Percentiles rank a stretch among this genome's conserved stretches.
Conservation (phyloP, 768 basidiomycete species). For the Kwoniella europaea region DNA sequence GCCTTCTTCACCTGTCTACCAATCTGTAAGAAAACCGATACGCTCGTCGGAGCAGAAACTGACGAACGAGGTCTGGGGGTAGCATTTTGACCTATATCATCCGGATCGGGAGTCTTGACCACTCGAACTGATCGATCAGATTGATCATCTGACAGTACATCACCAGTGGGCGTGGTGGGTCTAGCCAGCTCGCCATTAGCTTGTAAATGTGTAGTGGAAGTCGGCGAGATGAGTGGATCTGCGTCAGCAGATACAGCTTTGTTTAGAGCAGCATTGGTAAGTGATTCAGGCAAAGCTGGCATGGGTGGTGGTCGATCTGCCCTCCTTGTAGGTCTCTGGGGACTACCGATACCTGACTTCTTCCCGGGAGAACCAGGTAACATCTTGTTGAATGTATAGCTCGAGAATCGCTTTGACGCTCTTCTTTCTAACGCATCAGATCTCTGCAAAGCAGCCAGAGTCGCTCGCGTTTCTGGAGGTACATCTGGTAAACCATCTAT, state of each 20-base stretch:
- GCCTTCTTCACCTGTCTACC: conserved; percentile 90
- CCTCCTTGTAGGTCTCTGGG: conserved; percentile 46
- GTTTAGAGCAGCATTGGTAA: conserved; percentile 13
- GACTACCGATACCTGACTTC: conserved; percentile 32
- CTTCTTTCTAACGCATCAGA: conserved; percentile 84
- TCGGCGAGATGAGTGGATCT: background rate
- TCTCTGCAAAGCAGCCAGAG: conserved; percentile 85
- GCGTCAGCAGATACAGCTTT: background rate
- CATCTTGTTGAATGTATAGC: conserved; percentile 94
- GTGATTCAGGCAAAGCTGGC: conserved; percentile 46
- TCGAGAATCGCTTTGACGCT: conserved; percentile 93
- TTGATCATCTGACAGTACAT: conserved; percentile 11
- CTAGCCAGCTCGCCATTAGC: conserved; percentile 11
- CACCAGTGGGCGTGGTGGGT: conserved; percentile 8
- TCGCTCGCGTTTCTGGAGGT: conserved; percentile 60
- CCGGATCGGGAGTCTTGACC: conserved; percentile 40
- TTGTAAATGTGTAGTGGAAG: conserved; percentile 1
- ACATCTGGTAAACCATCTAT: conserved; percentile 28
- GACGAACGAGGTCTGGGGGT: conserved; percentile 19
- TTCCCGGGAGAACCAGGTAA: conserved; percentile 63
- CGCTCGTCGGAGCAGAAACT: conserved; percentile 43
- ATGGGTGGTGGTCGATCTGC: conserved; percentile 46
- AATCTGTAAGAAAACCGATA: conserved; percentile 84
- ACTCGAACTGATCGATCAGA: conserved; percentile 24
- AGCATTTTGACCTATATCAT: conserved; percentile 26